Base-by-base conservation (phyloP, 2,329 filamentous ascomycete species). In the Drechslerella stenobrocha region DNA sequence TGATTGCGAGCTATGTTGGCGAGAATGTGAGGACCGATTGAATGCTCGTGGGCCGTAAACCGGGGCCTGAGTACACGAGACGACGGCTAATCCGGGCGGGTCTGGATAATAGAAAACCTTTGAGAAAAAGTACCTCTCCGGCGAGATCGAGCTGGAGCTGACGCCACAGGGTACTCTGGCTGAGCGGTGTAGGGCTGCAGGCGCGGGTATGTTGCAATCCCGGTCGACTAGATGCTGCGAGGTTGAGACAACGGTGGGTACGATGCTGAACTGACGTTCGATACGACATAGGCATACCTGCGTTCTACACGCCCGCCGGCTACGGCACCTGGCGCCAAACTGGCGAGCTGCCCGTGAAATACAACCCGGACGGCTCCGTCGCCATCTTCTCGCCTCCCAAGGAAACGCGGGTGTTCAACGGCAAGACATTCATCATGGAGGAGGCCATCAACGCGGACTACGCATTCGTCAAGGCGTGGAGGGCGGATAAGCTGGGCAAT, bases 291-390 rank as follows among this genome's bases (percentile, higher is more conserved):
- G 64, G 88, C 6, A 89, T 91, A 51, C 87, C 88, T 1, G 88
- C 88, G 0, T 91, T 93, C 75, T 93, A 85, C 74, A 91, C 89
- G 0, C 85, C 88, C 0, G 89, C 88, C 0, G 88, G 84, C 58
- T 83, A 83, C 34, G 84, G 84, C 59, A 88, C 86, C 0, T 80
- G 87, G 5, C 77, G 89, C 1, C 83, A 88, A 75, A 82, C 82
- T 9, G 87, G 87, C 35, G 83, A 87, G 55, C 86, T 89, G 15
- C 86, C 87, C 0, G 79, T 84, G 5, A 80, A 82, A 15, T 81
- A 87, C 67, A 82, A 83, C 73, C 75, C 81, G 50, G 79, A 83
- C 28, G 82, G 86, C 52, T 79, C 78, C 0, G 81, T 87, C 2
- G 77, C 87, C 1, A 83, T 88, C 76, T 82, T 81, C 70, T 86